Base-by-base conservation (phyloP, 1,284 basidiomycete genomes). In the Leccinum angustisporum region DNA sequence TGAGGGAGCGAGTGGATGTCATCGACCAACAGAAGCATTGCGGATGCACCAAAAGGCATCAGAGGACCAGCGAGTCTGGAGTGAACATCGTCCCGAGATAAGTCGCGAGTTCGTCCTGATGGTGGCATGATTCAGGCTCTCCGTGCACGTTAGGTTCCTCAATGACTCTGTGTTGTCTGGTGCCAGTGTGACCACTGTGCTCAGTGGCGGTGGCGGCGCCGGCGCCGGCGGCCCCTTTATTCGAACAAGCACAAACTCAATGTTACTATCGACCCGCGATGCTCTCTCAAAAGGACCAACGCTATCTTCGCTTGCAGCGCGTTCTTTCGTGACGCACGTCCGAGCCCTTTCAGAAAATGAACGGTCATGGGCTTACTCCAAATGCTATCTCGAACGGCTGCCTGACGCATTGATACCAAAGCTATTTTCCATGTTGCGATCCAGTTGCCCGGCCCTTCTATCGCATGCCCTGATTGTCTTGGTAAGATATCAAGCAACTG, bases 391-490 rank as follows among this genome's bases (percentile, higher is more conserved):
- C n/a, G 76, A 78, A 59, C 66, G 67, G 1, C 69, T 88, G 10
- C 87, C 87, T 0, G 85, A 88, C 52, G n/a, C 71, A 4, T 63
- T 86, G 4, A 72, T 83, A 10, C 79, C 82, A 43, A 80, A 74
- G 60, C 57, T 89, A 13, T 85, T 87, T 63, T 69, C 79, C 5
- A 78, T 81, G 69, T 72, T 90, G 33, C 78, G 76, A 59, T 68
- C 76, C 1, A 72, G 77, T 8, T 83, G 80, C 66, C 85, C 88
- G 5, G 78, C 78, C 3, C 74, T 81, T 57, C 75, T 89, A 36
- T 78, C 73, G 14, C 80, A 85, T 65, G 81, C 80, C 14, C 75
- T 88, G 16, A 85, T 90, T 36, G 76, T 79, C 43, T 77, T 84
- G 64, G 87, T 87, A 68, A 61, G 81, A 65, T 59, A 5, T 33